A percentile compares a stretch with the other conserved stretches of the same genome.
These are phyloP conservation scores for Arabidopsis suecica DNA, from an alignment of 345 rosid species.

Conservation along the genomic window DNA sequence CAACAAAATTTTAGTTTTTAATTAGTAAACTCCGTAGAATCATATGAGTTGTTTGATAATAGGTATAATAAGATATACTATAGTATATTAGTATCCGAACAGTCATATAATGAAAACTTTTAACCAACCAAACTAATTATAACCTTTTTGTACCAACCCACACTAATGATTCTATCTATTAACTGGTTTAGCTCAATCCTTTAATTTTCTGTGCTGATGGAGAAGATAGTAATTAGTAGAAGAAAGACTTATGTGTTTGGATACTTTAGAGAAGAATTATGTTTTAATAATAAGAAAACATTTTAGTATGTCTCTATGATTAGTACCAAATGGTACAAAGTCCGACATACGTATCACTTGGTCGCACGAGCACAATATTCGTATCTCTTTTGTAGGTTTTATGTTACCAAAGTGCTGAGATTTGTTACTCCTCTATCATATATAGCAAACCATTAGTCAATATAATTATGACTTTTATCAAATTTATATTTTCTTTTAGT, in stretches of 20 bases:
- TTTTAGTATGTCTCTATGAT: neutral
- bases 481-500: too few relatives aligned
- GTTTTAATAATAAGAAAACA: neutral
- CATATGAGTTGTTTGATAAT: neutral
- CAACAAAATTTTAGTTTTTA: neutral
- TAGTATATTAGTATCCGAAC: neutral
- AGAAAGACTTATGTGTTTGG: neutral
- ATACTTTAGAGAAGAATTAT: neutral
- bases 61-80: constrained; percentile 3
- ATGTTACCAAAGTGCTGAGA: neutral
- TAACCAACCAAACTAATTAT: constrained; percentile 27
- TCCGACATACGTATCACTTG: constrained; percentile 35
- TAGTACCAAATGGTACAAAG: neutral
- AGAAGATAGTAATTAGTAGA: neutral
- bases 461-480: too few relatives aligned
- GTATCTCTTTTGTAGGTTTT: constrained; percentile 23
- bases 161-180: neutral
- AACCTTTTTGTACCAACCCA: neutral
- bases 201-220: neutral
- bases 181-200: constrained; percentile 7
- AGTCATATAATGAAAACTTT: neutral
- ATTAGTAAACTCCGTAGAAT: constrained; percentile 3
- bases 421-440: neutral
- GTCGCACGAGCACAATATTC: constrained; percentile 38
- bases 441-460: too few relatives aligned